phyloP scores from a whole-genome alignment of 495 filamentous ascomycete species.

The Lepidopterella palustris region DNA sequence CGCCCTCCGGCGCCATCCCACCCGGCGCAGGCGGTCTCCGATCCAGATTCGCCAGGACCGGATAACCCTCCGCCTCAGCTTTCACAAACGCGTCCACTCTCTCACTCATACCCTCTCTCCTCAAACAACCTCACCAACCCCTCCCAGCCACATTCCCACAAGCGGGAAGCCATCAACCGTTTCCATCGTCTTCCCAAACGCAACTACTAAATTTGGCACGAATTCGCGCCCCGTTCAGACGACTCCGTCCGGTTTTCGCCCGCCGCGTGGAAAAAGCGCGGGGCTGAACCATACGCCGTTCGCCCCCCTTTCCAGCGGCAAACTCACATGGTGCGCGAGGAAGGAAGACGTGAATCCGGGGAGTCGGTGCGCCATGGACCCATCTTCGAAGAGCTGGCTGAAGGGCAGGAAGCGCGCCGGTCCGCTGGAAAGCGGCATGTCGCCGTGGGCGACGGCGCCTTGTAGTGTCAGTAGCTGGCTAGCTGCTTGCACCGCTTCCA shows the following conservation, averaged over 20 bases:
- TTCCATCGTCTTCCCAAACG: slow-evolving; percentile 56
- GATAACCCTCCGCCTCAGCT: slow-evolving; percentile 49
- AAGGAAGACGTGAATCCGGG: slow-evolving; percentile 46
- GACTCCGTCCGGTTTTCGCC: slow-evolving; percentile 45
- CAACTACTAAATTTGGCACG: slow-evolving; percentile 50
- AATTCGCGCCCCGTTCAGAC: slow-evolving; percentile 46
- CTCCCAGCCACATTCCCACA: slow-evolving; percentile 41
- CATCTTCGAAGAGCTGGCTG: slow-evolving; percentile 46
- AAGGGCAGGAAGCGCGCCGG: slow-evolving; percentile 51
- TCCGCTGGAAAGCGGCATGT: slow-evolving; percentile 49
- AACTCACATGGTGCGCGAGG: slow-evolving; percentile 40
- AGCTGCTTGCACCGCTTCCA: slow-evolving; percentile 41
- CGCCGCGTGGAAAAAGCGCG: slow-evolving; percentile 50
- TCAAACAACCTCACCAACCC: slow-evolving; percentile 32
- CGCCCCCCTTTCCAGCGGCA: slow-evolving; percentile 45
- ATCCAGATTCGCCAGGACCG: slow-evolving; percentile 53
- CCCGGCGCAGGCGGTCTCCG: slow-evolving; percentile 42
- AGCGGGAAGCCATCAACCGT: slow-evolving; percentile 43
- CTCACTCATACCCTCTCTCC: slow-evolving; percentile 28
- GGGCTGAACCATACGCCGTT: slow-evolving; percentile 53
- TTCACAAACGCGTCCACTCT: slow-evolving; percentile 40
- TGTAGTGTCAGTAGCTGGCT: slow-evolving; percentile 50
- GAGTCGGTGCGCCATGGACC: slow-evolving; percentile 47
- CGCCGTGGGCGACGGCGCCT: slow-evolving; percentile 50
- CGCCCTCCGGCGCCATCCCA: slow-evolving; percentile 51